Evolutionary conservation across 768 basidiomycete species (phyloP).

Genomic region (Suillus subluteus): DNA sequence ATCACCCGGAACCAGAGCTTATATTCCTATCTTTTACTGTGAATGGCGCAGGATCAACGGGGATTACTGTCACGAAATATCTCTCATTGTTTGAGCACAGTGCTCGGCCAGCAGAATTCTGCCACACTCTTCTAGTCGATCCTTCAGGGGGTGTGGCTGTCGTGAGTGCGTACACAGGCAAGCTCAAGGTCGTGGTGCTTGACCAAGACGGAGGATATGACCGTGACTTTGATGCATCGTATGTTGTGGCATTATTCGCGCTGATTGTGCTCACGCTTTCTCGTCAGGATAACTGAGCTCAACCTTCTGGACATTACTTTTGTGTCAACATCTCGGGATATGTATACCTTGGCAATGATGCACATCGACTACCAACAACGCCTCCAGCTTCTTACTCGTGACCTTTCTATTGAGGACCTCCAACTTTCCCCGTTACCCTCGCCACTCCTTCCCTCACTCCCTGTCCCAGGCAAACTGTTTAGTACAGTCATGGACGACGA

Average conservation of each 20-base stretch:
- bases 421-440: slow-evolving; percentile 53
- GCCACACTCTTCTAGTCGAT: slow-evolving; percentile 69
- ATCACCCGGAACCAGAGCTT: slow-evolving; percentile 77
- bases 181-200: slow-evolving; percentile 65
- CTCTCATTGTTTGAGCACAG: slow-evolving; percentile 59
- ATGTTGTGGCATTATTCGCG: slow-evolving; percentile 32
- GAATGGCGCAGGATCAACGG: slow-evolving; percentile 32
- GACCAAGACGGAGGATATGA: slow-evolving; percentile 53
- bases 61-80: slow-evolving; percentile 45
- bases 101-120: slow-evolving; percentile 70
- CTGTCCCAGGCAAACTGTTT: slow-evolving; percentile 53
- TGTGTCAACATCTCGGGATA: slow-evolving; percentile 44
- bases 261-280: slow-evolving; percentile 7
- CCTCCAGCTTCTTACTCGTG: slow-evolving; percentile 66
- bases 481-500: slow-evolving; percentile 34
- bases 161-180: slow-evolving; percentile 69
- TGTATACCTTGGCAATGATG: slow-evolving; percentile 65
- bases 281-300: slow-evolving; percentile 59
- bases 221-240: slow-evolving; percentile 69
- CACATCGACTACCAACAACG: slow-evolving; percentile 64
- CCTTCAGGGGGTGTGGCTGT: slow-evolving; percentile 62
- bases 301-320: slow-evolving; percentile 72
- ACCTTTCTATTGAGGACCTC: slow-evolving; percentile 49
- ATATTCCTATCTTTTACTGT: slow-evolving; percentile 60
- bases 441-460: slow-evolving; percentile 52